Conservation (phyloP, 139 green algal species). For the Tetraselmis striata region DNA sequence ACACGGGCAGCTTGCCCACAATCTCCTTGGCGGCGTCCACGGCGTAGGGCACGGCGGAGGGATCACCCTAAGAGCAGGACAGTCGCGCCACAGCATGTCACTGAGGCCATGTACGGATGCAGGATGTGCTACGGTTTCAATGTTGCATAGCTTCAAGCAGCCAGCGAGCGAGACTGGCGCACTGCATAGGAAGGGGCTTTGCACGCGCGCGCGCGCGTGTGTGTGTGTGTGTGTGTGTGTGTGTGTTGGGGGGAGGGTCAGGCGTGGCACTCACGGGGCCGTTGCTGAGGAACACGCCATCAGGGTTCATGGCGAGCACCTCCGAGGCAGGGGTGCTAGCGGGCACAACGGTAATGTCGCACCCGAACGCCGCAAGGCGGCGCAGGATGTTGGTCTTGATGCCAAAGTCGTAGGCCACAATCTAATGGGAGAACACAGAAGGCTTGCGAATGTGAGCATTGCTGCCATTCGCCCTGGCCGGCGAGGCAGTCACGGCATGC, state of each 20-base stretch:
- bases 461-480: too few species aligned
- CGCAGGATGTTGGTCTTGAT: conserved; percentile 99
- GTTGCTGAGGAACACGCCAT: conserved; percentile 97
- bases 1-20: conserved; percentile 92
- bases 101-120: background rate
- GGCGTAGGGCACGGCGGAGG: conserved; percentile 92
- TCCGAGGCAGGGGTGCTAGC: conserved; percentile 80
- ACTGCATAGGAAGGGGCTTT: too few species aligned
- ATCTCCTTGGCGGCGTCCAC: conserved; percentile 89
- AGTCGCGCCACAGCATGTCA: background rate
- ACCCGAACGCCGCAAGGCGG: conserved; percentile 85
- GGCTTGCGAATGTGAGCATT: too few species aligned
- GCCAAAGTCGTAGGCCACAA: conserved; percentile 96
- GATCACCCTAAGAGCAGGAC: conserved; percentile 72
- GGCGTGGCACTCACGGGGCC: conserved; percentile 69
- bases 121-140: background rate
- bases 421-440: conserved; percentile 27
- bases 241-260: too few species aligned
- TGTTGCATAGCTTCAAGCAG: background rate
- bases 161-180: too few species aligned
- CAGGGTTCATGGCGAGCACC: conserved; percentile 91
- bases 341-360: conserved; percentile 93
- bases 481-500: too few species aligned
- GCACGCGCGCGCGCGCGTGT: background rate
- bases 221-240: too few species aligned